A percentile compares a stretch with the other conserved stretches of the same genome.
Evolutionary conservation across 345 rosid genomes (phyloP).

Genomic region (Citrus maxima): DNA sequence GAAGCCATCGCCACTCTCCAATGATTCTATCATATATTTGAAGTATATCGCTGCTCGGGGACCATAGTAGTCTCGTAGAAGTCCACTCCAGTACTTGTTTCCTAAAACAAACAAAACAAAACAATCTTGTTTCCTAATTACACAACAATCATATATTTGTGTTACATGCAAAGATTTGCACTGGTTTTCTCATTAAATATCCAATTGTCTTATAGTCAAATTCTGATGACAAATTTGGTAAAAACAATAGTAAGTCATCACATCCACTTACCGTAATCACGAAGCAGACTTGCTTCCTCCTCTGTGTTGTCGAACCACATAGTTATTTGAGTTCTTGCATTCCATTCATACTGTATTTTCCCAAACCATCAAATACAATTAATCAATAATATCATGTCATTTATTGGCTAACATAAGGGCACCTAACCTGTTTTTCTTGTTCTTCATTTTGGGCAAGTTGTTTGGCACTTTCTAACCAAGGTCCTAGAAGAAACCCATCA

Average conservation of each 20-base stretch:
- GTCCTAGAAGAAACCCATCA: conserved; percentile 66
- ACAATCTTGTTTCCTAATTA: conserved; percentile 42
- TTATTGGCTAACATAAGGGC: too few species aligned
- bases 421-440: conserved; percentile 48
- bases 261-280: conserved; percentile 50
- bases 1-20: conserved; percentile 42
- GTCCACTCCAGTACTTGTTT: conserved; percentile 77
- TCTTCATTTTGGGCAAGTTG: conserved; percentile 45
- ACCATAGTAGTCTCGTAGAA: conserved; percentile 56
- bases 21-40: conserved; percentile 38
- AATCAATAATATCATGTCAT: neutral
- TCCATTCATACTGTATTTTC: conserved; percentile 62
- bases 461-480: conserved; percentile 76
- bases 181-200: neutral
- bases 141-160: neutral
- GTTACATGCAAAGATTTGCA: neutral
- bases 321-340: conserved; percentile 73
- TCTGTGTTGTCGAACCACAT: conserved; percentile 75
- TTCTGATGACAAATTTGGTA: neutral
- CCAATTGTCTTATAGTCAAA: neutral
- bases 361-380: neutral
- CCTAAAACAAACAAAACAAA: conserved; percentile 26
- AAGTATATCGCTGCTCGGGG: conserved; percentile 69
- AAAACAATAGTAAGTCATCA: neutral
- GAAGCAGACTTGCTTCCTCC: conserved; percentile 68